phyloP scores from a whole-genome alignment of 805 yeast species.

The Cyberlindnera lachancei region DNA sequence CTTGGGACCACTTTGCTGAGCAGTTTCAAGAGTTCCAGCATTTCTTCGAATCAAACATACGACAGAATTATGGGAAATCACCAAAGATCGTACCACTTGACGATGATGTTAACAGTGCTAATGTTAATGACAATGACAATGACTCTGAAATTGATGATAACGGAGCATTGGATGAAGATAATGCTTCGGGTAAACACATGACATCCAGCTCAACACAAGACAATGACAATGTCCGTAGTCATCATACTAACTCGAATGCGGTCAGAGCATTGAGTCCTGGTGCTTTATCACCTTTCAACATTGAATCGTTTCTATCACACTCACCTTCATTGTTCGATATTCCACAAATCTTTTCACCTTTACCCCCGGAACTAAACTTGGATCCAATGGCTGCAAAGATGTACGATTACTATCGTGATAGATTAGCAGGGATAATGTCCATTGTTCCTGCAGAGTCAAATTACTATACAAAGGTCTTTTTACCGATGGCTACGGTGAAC shows the following conservation, averaged over 20 bases:
- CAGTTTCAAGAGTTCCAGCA: slow-evolving; percentile 16
- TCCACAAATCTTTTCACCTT: slow-evolving; percentile 8
- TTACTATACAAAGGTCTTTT: slow-evolving; percentile 42
- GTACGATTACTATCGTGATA: slow-evolving; percentile 43
- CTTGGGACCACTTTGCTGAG: slow-evolving; percentile 14
- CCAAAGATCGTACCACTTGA: slow-evolving; percentile 13
- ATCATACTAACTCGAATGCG: not conserved
- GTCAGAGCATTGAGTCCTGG: not conserved
- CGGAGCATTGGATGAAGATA: not conserved
- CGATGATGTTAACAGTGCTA: not conserved
- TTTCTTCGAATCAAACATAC: slow-evolving; percentile 21
- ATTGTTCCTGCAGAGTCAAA: slow-evolving; percentile 42
- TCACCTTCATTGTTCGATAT: slow-evolving; percentile 4
- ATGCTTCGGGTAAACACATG: too few relatives aligned
- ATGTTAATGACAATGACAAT: not conserved
- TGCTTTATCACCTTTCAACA: slow-evolving; percentile 3
- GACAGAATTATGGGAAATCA: slow-evolving; percentile 13
- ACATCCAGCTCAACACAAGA: not conserved
- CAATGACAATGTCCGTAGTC: not conserved
- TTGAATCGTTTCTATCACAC: slow-evolving; percentile 5
- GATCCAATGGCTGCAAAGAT: slow-evolving; percentile 38
- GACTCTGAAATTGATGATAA: not conserved
- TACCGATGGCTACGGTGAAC: slow-evolving; percentile 45
- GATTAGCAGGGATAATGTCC: slow-evolving; percentile 39
- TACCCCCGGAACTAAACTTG: slow-evolving; percentile 21